phyloP scores from a whole-genome alignment of 805 yeast species.

The Isabelozyma gotoi region DNA sequence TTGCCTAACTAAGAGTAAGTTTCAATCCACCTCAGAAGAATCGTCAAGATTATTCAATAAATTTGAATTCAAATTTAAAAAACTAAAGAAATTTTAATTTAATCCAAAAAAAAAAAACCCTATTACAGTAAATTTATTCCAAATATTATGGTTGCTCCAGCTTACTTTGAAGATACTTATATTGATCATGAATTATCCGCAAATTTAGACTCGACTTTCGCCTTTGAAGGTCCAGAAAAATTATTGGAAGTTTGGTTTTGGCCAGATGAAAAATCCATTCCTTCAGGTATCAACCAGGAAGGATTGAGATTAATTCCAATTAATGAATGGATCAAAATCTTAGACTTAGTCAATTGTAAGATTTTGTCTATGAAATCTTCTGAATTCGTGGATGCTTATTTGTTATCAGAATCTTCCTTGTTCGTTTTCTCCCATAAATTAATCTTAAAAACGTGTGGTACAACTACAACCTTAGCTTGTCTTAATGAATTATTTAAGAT shows the following conservation, averaged over 20 bases:
- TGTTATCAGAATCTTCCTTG: constrained; percentile 84
- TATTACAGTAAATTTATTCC: not conserved
- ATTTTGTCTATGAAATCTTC: constrained; percentile 77
- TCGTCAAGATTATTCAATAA: not conserved
- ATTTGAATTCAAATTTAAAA: not conserved
- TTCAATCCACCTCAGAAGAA: constrained; percentile 32
- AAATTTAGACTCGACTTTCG: constrained; percentile 80
- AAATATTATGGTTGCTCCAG: constrained; percentile 41
- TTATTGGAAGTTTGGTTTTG: constrained; percentile 88
- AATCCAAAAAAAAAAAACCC: constrained; percentile 3
- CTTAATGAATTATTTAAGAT: constrained; percentile 59
- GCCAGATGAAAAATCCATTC: constrained; percentile 43
- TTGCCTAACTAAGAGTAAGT: constrained; percentile 34
- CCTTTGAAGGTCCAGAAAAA: constrained; percentile 98
- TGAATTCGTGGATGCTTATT: constrained; percentile 70
- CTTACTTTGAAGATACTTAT: constrained; percentile 44
- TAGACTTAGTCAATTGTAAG: constrained; percentile 85
- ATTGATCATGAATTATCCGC: constrained; percentile 81
- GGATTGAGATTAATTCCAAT: constrained; percentile 68
- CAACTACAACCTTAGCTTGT: constrained; percentile 86
- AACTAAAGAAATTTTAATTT: not conserved
- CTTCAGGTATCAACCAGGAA: constrained; percentile 32
- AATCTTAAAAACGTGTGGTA: constrained; percentile 92
- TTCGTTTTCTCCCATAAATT: constrained; percentile 86
- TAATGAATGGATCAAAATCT: constrained; percentile 64